Base-by-base conservation (phyloP, 768 basidiomycete genomes). In the Lanmaoa pseudosensibilis region DNA sequence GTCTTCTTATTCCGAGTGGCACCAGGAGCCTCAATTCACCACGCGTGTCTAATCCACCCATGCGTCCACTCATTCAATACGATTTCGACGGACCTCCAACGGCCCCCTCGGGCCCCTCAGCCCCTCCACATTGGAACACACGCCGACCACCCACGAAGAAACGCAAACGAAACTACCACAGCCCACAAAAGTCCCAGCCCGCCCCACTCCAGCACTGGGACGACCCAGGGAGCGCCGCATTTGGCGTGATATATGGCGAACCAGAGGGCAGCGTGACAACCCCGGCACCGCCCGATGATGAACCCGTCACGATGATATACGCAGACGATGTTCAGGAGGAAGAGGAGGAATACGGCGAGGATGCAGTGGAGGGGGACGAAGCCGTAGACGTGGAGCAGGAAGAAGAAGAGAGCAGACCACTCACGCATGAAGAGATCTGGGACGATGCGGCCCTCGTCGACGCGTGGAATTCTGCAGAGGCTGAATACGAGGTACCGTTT, bases 391-490 rank as follows among this genome's bases (percentile, higher is more conserved):
- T 2, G n/a, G 54, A 73, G n/a, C 72, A 68, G 18, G 59, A 54
- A 5, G 75, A 76, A 12, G 75, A 78, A 27, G 83, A 86, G 64
- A 84, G 85, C 60, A 78, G 85, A 27, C 78, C 83, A 52, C 77
- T 91, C 55, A 83, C 86, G 10, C 80, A 86, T 34, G 81, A 85
- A 46, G 90, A 93, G 64, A 84, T 91, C 37, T 93, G 91, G 91
- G 91, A 93, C 60, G 91, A 93, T 68, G 87, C 88, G 36, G 88
- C 87, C 5, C 79, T 93, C 60, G 81, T 93, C 44, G 80, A 88
- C 50, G 91, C 91, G 19, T 92, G 91, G 91, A 81, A 92, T 68
- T 86, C 90, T 56, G 91, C 91, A 18, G 83, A 80, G 59, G 88
- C 88, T 55, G 91, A 93, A 68, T 93, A 92, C 62, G 79, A 88